These are phyloP conservation scores for Colletotrichum incanum DNA, from an alignment of 2,329 filamentous ascomycete species.

Conservation along the genomic window DNA sequence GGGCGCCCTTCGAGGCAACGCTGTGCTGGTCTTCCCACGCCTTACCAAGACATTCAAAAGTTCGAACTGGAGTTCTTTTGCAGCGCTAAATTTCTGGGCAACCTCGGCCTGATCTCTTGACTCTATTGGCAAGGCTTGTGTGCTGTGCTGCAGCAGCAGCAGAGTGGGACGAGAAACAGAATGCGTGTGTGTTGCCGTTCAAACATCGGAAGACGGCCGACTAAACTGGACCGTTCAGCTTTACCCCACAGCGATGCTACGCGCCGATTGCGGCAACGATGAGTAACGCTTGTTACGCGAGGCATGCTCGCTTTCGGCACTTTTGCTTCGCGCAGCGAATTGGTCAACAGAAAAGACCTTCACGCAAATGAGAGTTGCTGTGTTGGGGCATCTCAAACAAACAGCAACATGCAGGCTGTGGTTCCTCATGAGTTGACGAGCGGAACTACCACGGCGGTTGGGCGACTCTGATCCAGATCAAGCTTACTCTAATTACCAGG, in stretches of 20 bases:
- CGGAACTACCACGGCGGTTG: not conserved
- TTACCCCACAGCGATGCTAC: conserved; percentile 7
- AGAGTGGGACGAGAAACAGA: not conserved
- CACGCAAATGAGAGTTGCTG: not conserved
- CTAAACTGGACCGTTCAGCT: not conserved
- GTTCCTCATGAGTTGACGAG: not conserved
- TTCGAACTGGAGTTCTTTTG: conserved; percentile 26
- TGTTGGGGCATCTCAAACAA: not conserved
- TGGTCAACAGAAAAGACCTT: not conserved
- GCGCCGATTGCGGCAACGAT: conserved; percentile 17
- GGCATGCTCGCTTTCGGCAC: not conserved
- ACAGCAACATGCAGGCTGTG: not conserved
- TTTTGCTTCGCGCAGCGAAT: not conserved
- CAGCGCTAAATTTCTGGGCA: conserved; percentile 18
- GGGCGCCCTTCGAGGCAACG: not conserved
- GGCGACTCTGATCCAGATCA: not conserved
- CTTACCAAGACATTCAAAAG: conserved; percentile 32
- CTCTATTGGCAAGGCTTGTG: conserved; percentile 31
- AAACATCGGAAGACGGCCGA: conserved; percentile 11
- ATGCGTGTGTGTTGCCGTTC: not conserved
- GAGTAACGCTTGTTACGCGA: conserved; percentile 20
- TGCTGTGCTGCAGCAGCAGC: not conserved
- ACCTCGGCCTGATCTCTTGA: conserved; percentile 32
- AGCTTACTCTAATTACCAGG: not conserved
- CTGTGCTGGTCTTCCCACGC: not conserved